These are phyloP conservation scores for Auriscalpium orientale DNA, from an alignment of 768 basidiomycete genomes.

Conservation along the genomic window DNA sequence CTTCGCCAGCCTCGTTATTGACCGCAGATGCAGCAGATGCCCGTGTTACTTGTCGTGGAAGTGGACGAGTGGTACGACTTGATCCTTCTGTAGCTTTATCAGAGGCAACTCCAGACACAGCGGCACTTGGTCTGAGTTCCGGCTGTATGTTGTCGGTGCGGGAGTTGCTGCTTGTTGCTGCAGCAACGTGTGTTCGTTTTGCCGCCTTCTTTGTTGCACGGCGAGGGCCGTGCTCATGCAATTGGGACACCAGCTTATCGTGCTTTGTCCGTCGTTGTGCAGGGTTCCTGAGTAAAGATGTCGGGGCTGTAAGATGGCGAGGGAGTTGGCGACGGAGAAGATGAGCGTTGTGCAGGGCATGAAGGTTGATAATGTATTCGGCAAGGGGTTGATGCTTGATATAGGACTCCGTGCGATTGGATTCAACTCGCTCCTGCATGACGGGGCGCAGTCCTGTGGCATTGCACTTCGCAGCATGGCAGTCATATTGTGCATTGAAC, in stretches of 20 bases:
- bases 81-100: too few relatives aligned
- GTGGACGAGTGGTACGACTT: too few relatives aligned
- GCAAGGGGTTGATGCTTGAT: slow-evolving; percentile 15
- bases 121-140: too few relatives aligned
- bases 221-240: neutral
- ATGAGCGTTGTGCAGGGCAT: slow-evolving; percentile 26
- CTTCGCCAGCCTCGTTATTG: too few relatives aligned
- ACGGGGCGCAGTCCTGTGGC: slow-evolving; percentile 1
- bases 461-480: slow-evolving; percentile 9
- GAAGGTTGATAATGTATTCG: slow-evolving; percentile 21
- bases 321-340: slow-evolving; percentile 18
- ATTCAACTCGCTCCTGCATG: slow-evolving; percentile 18
- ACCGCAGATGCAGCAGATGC: too few relatives aligned
- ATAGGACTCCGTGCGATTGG: slow-evolving; percentile 5
- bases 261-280: slow-evolving; percentile 1
- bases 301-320: slow-evolving; percentile 14
- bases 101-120: too few relatives aligned
- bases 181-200: neutral
- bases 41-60: too few relatives aligned
- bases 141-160: too few relatives aligned
- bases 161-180: too few relatives aligned
- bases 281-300: slow-evolving; percentile 11
- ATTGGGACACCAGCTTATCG: slow-evolving; percentile 4
- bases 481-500: slow-evolving; percentile 22
- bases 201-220: neutral